phyloP scores from a whole-genome alignment of 129 eudicot species.

The Pseudognaphalium luteoalbum region DNA sequence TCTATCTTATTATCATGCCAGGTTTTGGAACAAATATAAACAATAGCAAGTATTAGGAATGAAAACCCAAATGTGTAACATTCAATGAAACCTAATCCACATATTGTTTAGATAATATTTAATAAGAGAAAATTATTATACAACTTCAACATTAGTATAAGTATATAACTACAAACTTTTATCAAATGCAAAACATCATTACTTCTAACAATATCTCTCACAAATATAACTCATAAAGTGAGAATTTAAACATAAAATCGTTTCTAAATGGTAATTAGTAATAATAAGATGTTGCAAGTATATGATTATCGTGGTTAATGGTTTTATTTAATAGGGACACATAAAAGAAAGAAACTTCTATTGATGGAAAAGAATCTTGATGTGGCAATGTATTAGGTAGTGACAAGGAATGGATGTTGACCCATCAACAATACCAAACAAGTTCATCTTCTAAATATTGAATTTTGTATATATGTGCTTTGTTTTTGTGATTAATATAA shows the following conservation, averaged over 20 bases:
- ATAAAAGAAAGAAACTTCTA: conserved; percentile 36
- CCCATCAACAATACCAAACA: conserved; percentile 81
- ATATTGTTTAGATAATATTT: conserved; percentile 17
- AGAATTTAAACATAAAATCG: background rate
- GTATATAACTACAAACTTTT: background rate
- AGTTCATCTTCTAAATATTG: conserved; percentile 42
- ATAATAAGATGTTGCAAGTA: background rate
- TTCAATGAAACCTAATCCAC: conserved; percentile 28
- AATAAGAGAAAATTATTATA: conserved; percentile 3
- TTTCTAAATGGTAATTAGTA: background rate
- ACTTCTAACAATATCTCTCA: background rate
- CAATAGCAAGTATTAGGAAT: conserved; percentile 35
- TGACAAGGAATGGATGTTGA: conserved; percentile 95
- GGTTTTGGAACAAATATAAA: conserved; percentile 19
- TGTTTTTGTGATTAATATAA: conserved; percentile 29
- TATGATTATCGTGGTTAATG: conserved; percentile 8
- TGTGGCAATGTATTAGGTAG: conserved; percentile 66
- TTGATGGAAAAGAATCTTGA: conserved; percentile 69
- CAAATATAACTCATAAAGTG: background rate
- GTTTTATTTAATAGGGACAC: conserved; percentile 26
- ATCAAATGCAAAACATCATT: background rate
- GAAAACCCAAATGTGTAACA: conserved; percentile 30
- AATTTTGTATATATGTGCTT: conserved; percentile 39
- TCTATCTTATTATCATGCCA: conserved; percentile 20
- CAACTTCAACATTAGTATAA: background rate